Evolutionary conservation across 2,329 filamentous ascomycete genomes (phyloP).

Genomic region (Gaeumannomyces tritici): DNA sequence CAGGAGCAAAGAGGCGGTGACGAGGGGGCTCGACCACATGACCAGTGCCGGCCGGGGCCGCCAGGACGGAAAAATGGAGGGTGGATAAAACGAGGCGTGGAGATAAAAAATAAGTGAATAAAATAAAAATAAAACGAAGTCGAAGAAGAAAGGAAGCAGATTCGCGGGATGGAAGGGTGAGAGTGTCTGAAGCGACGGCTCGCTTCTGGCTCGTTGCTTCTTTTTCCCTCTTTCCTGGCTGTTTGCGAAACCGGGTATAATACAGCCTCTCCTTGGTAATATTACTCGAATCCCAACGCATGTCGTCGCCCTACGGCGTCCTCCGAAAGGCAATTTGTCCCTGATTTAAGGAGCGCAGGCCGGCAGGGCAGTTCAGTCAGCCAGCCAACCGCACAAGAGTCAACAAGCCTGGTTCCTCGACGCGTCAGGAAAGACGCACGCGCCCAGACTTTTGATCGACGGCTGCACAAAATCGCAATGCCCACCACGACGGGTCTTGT

Average conservation of each 20-base stretch:
- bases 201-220: not conserved
- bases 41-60: too few relatives aligned
- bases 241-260: not conserved
- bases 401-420: not conserved
- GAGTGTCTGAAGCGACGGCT: not conserved
- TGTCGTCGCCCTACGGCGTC: not conserved
- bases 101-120: too few relatives aligned
- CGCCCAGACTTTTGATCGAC: not conserved
- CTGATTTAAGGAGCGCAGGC: not conserved
- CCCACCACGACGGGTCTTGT: too few relatives aligned
- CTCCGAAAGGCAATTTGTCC: not conserved
- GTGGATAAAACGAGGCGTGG: too few relatives aligned
- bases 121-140: too few relatives aligned
- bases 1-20: not conserved
- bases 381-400: not conserved
- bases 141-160: too few relatives aligned
- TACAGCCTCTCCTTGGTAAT: not conserved
- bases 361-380: not conserved
- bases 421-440: not conserved
- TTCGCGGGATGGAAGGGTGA: not conserved
- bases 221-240: not conserved
- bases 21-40: not conserved
- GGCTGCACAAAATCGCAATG: not conserved
- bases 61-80: too few relatives aligned
- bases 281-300: not conserved